phyloP scores from a whole-genome alignment of 164 flowering plant species.

The grape (Vitis vinifera) region ASM3070453v1 NC_081813.1:1944501-1945000 shows the following conservation, averaged over 20 bases:
- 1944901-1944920: conserved; percentile 5
- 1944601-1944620: neutral
- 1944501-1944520: neutral
- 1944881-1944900: neutral
- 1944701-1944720: too few relatives aligned
- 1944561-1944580: neutral
- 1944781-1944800: neutral
- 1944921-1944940: conserved; percentile 8
- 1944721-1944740: neutral
- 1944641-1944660: neutral
- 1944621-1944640: neutral
- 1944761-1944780: too few relatives aligned
- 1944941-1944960: conserved; percentile 10
- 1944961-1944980: conserved; percentile 10
- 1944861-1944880: neutral
- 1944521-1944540: neutral
- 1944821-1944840: neutral
- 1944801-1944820: neutral
- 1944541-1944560: neutral
- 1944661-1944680: neutral
- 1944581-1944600: neutral
- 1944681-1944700: neutral
- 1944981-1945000: neutral
- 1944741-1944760: neutral
- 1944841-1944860: too few relatives aligned